phyloP scores from a whole-genome alignment of 2,329 filamentous ascomycete genomes.

The Scorias spongiosa region DNA sequence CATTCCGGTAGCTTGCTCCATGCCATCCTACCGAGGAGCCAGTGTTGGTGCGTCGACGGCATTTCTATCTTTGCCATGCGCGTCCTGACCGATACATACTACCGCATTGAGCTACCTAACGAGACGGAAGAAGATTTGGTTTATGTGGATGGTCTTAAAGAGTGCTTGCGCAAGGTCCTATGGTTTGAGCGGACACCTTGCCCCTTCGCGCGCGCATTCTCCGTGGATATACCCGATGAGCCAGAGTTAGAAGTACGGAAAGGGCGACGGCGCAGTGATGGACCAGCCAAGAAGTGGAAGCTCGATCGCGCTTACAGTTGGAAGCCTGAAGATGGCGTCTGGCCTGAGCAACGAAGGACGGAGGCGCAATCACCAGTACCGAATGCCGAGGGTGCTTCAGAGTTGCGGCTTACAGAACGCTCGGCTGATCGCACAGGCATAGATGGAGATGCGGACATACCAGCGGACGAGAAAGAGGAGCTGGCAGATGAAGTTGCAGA shows the following conservation, averaged over 20 bases:
- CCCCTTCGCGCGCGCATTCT: slow-evolving; percentile 67
- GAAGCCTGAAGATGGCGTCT: slow-evolving; percentile 27
- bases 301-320: slow-evolving; percentile 29
- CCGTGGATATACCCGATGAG: slow-evolving; percentile 55
- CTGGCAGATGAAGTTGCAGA: slow-evolving; percentile 5
- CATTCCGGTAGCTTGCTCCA: slow-evolving; percentile 73
- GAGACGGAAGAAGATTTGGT: slow-evolving; percentile 46
- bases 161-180: slow-evolving; percentile 55
- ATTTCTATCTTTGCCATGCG: slow-evolving; percentile 75
- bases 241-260: slow-evolving; percentile 47
- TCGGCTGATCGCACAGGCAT: slow-evolving; percentile 6
- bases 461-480: slow-evolving; percentile 1
- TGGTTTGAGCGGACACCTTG: slow-evolving; percentile 80
- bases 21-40: slow-evolving; percentile 75
- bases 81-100: slow-evolving; percentile 70
- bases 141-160: slow-evolving; percentile 52
- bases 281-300: slow-evolving; percentile 36
- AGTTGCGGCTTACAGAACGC: slow-evolving; percentile 1
- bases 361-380: slow-evolving; percentile 5
- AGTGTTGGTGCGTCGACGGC: slow-evolving; percentile 87
- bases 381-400: slow-evolving; percentile 7
- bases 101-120: slow-evolving; percentile 73
- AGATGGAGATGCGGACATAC: slow-evolving; percentile 2
- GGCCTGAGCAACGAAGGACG: slow-evolving; percentile 5
- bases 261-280: slow-evolving; percentile 52